Percentiles rank a stretch among this genome's conserved stretches.
These are phyloP conservation scores for Tricholomella constricta DNA, from an alignment of 768 basidiomycete species.

Conservation along the genomic window DNA sequence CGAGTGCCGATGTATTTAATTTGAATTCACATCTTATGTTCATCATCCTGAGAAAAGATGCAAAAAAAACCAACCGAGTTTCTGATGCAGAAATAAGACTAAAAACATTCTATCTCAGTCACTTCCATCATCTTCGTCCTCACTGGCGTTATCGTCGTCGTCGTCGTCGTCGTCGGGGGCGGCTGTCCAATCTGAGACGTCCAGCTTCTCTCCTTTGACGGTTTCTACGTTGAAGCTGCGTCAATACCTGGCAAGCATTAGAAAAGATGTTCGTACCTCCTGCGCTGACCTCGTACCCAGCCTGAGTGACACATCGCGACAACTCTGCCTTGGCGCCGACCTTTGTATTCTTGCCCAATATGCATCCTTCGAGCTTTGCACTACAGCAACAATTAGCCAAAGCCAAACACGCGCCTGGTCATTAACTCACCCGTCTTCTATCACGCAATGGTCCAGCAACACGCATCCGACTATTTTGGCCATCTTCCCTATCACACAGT, in stretches of 20 bases:
- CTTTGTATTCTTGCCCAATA: constrained; percentile 74
- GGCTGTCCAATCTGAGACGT: constrained; percentile 24
- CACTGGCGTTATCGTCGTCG: not conserved
- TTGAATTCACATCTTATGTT: not conserved
- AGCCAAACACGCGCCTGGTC: not conserved
- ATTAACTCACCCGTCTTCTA: constrained; percentile 77
- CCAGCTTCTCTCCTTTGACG: constrained; percentile 21
- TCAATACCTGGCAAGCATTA: not conserved
- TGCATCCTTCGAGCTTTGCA: constrained; percentile 74
- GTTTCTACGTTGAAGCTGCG: constrained; percentile 4
- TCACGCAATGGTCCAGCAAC: constrained; percentile 84
- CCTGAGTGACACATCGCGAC: constrained; percentile 69
- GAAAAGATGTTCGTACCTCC: constrained; percentile 46
- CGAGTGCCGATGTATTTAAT: not conserved
- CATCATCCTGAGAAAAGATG: too few species aligned
- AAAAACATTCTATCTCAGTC: not conserved
- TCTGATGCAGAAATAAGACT: too few species aligned
- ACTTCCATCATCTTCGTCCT: constrained; percentile 4
- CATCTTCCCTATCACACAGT: constrained; percentile 83
- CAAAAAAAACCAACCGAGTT: too few species aligned
- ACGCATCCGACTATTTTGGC: constrained; percentile 83
- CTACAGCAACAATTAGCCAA: constrained; percentile 35
- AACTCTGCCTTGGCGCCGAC: constrained; percentile 73
- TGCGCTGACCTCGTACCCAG: constrained; percentile 70
- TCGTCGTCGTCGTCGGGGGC: constrained; percentile 9